A percentile compares a stretch with the other conserved stretches of the same genome.
Conservation (phyloP, 75 land plant species). For the Gnetum montanum region DNA sequence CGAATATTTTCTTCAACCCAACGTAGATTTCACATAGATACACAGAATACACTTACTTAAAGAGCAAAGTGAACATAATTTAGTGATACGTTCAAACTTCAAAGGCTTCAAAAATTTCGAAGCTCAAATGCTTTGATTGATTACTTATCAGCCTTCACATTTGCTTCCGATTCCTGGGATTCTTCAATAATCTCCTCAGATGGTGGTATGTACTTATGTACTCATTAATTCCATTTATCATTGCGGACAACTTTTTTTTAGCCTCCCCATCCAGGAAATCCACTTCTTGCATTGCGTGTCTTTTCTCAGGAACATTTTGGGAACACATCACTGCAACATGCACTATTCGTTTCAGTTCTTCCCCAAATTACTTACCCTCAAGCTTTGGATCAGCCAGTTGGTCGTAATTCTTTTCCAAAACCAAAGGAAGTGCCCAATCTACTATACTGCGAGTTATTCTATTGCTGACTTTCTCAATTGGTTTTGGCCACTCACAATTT, state of each 20-base stretch:
- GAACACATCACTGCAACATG: conserved; percentile 53
- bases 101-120: too few relatives aligned
- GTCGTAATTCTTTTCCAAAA: conserved; percentile 29
- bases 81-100: too few relatives aligned
- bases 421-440: conserved; percentile 60
- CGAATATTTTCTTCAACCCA: too few relatives aligned
- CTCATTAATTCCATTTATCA: conserved; percentile 2
- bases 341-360: conserved; percentile 35
- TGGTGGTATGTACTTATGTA: too few relatives aligned
- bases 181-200: too few relatives aligned
- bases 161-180: too few relatives aligned
- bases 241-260: conserved; percentile 23
- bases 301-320: conserved; percentile 54
- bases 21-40: too few relatives aligned
- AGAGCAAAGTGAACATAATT: too few relatives aligned
- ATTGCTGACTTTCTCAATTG: conserved; percentile 39
- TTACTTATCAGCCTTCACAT: too few relatives aligned
- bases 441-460: conserved; percentile 36
- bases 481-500: conserved; percentile 62
- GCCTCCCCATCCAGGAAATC: conserved; percentile 43
- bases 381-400: conserved; percentile 68
- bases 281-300: conserved; percentile 71
- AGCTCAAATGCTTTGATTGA: too few relatives aligned
- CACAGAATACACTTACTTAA: too few relatives aligned
- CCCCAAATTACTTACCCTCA: conserved; percentile 32